Conservation (phyloP, 2,329 filamentous ascomycete genomes). For the Xylaria digitata region DNA sequence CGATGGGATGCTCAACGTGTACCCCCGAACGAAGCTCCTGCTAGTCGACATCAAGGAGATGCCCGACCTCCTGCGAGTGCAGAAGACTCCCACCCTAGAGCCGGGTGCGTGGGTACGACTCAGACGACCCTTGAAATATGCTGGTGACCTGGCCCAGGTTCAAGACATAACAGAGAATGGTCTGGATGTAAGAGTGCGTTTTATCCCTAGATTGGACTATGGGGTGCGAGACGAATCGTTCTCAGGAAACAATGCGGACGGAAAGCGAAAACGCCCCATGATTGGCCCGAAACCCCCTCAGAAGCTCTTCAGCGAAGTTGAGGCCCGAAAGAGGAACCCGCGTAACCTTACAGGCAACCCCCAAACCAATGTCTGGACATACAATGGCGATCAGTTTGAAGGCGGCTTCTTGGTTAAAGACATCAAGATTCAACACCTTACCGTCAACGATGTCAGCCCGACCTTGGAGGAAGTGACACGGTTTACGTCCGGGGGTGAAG, state of each 20-base stretch:
- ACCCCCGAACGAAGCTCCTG: constrained; percentile 86
- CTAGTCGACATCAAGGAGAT: constrained; percentile 97
- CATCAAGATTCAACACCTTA: constrained; percentile 86
- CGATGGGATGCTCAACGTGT: constrained; percentile 88
- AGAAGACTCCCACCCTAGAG: constrained; percentile 85
- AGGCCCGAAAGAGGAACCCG: constrained; percentile 88
- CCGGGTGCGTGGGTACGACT: constrained; percentile 94
- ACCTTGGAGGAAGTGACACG: constrained; percentile 95
- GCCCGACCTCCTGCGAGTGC: constrained; percentile 92
- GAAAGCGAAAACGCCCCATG: constrained; percentile 82
- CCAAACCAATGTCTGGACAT: constrained; percentile 84
- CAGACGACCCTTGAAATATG: constrained; percentile 81
- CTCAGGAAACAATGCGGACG: constrained; percentile 60
- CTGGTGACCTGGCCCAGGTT: constrained; percentile 90
- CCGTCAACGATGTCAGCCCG: constrained; percentile 91
- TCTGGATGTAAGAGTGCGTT: constrained; percentile 84
- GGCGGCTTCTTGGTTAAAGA: constrained; percentile 95
- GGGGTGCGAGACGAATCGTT: constrained; percentile 81
- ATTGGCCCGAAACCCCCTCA: constrained; percentile 81
- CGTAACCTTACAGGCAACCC: constrained; percentile 72
- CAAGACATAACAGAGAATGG: constrained; percentile 94
- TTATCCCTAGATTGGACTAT: constrained; percentile 93
- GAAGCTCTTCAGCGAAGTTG: constrained; percentile 89
- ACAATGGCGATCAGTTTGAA: constrained; percentile 88
- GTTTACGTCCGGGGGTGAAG: constrained; percentile 88